A percentile compares a stretch with the other conserved stretches of the same genome.
Evolutionary conservation across 148 eudicot genomes (phyloP).

Genomic region (Rhododendron henanense): DNA sequence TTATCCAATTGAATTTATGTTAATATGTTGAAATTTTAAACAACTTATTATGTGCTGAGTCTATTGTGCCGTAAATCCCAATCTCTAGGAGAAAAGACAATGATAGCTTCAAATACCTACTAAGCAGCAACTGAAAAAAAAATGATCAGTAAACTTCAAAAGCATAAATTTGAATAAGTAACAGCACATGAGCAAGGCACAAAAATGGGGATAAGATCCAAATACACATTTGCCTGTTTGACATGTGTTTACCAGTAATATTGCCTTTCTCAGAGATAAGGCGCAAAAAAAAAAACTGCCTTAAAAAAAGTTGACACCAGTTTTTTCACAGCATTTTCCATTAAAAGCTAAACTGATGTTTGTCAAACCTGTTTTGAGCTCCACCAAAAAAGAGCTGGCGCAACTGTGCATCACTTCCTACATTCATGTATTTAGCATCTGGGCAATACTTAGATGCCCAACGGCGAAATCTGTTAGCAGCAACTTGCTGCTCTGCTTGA

Average conservation of each 20-base stretch:
- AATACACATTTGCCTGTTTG: background rate
- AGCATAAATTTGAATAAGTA: background rate
- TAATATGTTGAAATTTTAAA: background rate
- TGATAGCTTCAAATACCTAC: background rate
- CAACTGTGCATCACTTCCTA: constrained; percentile 92
- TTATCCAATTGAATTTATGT: constrained; percentile 2
- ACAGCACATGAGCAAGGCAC: background rate
- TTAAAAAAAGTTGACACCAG: background rate
- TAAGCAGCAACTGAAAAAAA: background rate
- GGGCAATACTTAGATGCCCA: constrained; percentile 92
- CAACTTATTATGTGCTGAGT: background rate
- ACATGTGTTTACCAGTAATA: background rate
- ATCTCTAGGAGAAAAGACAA: background rate
- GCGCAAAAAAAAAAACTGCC: background rate
- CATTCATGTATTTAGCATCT: constrained; percentile 86
- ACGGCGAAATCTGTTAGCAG: constrained; percentile 74
- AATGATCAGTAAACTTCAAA: background rate
- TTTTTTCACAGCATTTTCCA: background rate
- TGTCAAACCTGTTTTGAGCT: constrained; percentile 59
- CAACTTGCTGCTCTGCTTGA: constrained; percentile 69
- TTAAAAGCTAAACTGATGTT: background rate
- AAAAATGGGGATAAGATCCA: background rate
- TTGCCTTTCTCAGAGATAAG: background rate
- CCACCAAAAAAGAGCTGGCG: constrained; percentile 93
- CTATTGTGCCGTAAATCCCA: background rate